Conservation (phyloP, 306 rosid genomes). For the Vigna radiata region DNA sequence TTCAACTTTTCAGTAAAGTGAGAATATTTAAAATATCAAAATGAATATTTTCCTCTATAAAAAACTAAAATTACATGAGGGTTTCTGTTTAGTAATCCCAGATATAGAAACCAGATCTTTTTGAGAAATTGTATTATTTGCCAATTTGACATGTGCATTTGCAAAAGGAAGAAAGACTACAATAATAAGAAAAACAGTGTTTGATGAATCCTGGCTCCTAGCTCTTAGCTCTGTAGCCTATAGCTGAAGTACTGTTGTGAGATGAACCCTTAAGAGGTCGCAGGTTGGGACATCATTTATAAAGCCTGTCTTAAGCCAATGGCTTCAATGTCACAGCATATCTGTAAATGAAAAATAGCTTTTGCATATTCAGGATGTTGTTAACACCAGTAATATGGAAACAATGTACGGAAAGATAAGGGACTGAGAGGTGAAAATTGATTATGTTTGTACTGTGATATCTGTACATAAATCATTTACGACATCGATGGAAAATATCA, state of each 20-base stretch:
- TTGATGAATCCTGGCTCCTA: constrained; percentile 1
- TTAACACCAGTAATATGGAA: background rate
- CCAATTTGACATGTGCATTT: constrained; percentile 2
- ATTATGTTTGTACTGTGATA: background rate
- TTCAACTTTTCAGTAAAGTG: too few relatives aligned
- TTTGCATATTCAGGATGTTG: constrained; percentile 29
- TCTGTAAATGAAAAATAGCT: constrained; percentile 30
- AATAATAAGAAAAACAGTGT: background rate
- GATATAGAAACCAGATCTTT: background rate
- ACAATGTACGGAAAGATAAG: background rate
- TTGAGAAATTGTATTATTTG: background rate
- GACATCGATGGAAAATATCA: background rate
- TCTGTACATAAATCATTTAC: background rate
- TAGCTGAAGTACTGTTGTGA: background rate
- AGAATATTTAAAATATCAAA: too few relatives aligned
- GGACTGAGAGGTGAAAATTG: background rate
- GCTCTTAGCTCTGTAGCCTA: background rate
- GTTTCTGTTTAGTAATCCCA: background rate
- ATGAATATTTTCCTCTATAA: background rate
- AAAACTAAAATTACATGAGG: background rate
- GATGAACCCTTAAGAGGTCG: constrained; percentile 18
- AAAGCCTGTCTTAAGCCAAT: constrained; percentile 8
- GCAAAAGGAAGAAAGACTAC: background rate
- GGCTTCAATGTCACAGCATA: constrained; percentile 27
- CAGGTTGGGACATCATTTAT: constrained; percentile 36